Evolutionary conservation across 2,329 filamentous ascomycete genomes (phyloP).

Genomic region (Arthrobotrys iridis): DNA sequence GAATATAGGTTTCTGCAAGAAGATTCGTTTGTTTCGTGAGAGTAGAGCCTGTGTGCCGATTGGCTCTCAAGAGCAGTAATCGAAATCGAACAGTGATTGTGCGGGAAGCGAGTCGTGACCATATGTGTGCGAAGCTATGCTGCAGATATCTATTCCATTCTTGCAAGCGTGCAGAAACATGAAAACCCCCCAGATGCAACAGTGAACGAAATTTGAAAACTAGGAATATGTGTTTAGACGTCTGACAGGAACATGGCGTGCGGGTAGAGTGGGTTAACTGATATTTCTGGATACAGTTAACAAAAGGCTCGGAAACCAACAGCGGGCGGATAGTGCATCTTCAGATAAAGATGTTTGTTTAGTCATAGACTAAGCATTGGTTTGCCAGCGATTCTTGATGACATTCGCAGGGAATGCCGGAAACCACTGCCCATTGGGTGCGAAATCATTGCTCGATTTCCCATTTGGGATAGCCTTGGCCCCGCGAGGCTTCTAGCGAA

Average conservation of each 20-base stretch:
- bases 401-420: too few relatives aligned
- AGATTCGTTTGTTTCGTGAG: slow-evolving; percentile 44
- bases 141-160: slow-evolving; percentile 49
- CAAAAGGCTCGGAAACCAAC: too few relatives aligned
- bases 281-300: not conserved
- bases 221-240: not conserved
- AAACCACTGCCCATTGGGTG: not conserved
- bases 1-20: slow-evolving; percentile 24
- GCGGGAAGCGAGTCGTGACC: slow-evolving; percentile 35
- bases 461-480: slow-evolving; percentile 38
- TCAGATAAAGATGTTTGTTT: too few relatives aligned
- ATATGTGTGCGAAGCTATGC: slow-evolving; percentile 37
- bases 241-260: not conserved
- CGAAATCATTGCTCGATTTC: slow-evolving; percentile 30
- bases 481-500: slow-evolving; percentile 30
- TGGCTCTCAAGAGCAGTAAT: slow-evolving; percentile 13
- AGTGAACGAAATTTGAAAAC: not conserved
- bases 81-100: slow-evolving; percentile 20
- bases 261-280: not conserved
- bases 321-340: too few relatives aligned
- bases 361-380: too few relatives aligned
- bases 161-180: slow-evolving; percentile 18
- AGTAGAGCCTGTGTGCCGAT: slow-evolving; percentile 20
- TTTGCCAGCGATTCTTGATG: too few relatives aligned
- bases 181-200: slow-evolving; percentile 11